Evolutionary conservation across 208 protist genomes (phyloP), one percentile per base, ranked within the genome.

Genomic region (Crithidia brevicula): DNA sequence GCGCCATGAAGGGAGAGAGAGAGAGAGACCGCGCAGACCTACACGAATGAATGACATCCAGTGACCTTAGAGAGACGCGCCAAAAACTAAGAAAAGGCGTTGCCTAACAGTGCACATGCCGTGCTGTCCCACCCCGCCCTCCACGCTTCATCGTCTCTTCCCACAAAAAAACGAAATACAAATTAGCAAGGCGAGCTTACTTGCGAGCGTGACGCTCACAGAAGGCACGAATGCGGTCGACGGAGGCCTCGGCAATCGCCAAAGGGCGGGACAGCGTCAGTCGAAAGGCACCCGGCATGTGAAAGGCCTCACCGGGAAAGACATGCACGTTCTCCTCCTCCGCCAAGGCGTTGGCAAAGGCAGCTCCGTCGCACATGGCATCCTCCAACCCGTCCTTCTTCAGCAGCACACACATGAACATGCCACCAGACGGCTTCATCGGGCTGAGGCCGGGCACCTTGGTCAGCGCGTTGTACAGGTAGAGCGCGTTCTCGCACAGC

Each of bases 341-440:
- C 25, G 89, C 72, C 28, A 96, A 59, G 38, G 59, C 83, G 63
- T 83, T 67, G 16, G 76, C 77, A 60, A 98, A 98, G 31, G 74
- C 74, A 6, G 89, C 59, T 59, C 98, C 71, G 45, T 88, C 77
- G 31, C 42, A 51, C 51, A 82, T 66, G 42, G 68, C 67, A 25
- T 62, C 42, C 31, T 96, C 85, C 62, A 97, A 86, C 65, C 83
- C 63, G 3, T 72, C 61, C 6, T 85, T 50, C 45, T 96, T 78
- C n/a, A 98, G 88, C n/a, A 77, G 42, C 28, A 98, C 86, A 22
- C 79, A 77, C 42, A 98, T 84, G 74, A 97, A 98, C 94, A 98
- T 97, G 61, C 94, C 78, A 10, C 83, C 94, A 50, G 77, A 52
- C 22, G 95, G 93, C 47, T 67, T 71, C 67, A 58, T 72, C 36